phyloP scores from a whole-genome alignment of 345 rosid genomes.

The Aquilaria yunnanensis region DNA sequence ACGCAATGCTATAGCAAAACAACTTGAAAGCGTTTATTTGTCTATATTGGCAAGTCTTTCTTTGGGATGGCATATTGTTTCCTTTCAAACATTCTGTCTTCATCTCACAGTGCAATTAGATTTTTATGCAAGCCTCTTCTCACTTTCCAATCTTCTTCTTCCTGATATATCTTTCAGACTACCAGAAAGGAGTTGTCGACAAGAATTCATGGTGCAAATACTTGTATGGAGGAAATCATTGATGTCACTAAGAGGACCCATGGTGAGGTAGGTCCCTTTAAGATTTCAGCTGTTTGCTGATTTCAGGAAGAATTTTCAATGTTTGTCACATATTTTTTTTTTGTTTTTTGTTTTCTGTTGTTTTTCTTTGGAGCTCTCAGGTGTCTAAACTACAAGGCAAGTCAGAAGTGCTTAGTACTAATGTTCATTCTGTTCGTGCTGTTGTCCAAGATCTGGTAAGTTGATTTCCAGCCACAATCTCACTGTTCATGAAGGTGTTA shows the following conservation, averaged over 20 bases:
- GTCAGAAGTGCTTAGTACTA: conserved; percentile 24
- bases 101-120: background rate
- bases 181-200: conserved; percentile 60
- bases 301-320: conserved; percentile 8
- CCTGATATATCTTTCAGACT: conserved; percentile 29
- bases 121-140: too few relatives aligned
- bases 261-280: conserved; percentile 44
- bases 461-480: background rate
- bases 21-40: conserved; percentile 67
- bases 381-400: conserved; percentile 44
- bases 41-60: conserved; percentile 54
- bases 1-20: conserved; percentile 59
- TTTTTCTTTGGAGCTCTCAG: conserved; percentile 19
- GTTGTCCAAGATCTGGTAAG: conserved; percentile 76
- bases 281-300: conserved; percentile 3
- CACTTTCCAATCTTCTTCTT: too few relatives aligned
- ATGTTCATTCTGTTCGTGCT: conserved; percentile 50
- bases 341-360: background rate
- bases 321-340: conserved; percentile 9
- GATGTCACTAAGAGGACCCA: conserved; percentile 50
- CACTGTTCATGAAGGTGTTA: background rate
- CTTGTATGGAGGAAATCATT: conserved; percentile 44
- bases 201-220: conserved; percentile 45
- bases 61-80: conserved; percentile 3
- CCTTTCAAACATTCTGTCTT: background rate